Conservation (phyloP, 2,329 filamentous ascomycete genomes). For the Venturia oleaginea region DNA sequence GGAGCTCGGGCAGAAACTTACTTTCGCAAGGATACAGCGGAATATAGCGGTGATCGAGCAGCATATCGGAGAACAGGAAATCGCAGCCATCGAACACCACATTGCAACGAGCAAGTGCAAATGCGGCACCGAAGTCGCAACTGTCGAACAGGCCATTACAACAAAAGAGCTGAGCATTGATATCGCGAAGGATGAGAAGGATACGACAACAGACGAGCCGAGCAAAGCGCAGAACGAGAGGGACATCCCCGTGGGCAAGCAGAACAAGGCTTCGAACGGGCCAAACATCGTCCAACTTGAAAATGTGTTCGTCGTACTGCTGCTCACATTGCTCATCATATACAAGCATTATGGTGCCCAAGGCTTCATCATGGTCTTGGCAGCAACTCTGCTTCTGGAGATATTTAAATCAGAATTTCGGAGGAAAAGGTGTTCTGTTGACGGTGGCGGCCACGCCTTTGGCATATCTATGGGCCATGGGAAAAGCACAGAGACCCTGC, state of each 20-base stretch:
- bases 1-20: not conserved
- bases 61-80: not conserved
- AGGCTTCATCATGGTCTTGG: not conserved
- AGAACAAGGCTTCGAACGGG: too few species aligned
- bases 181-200: too few species aligned
- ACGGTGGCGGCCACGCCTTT: too few species aligned
- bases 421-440: not conserved
- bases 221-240: too few species aligned
- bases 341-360: not conserved
- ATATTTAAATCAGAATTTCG: not conserved
- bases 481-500: too few species aligned
- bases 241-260: too few species aligned
- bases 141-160: not conserved
- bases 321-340: too few species aligned
- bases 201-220: too few species aligned
- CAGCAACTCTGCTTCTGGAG: not conserved
- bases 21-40: not conserved
- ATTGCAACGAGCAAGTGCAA: not conserved
- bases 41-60: not conserved
- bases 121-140: not conserved
- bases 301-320: too few species aligned
- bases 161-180: not conserved
- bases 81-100: not conserved
- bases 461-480: too few species aligned
- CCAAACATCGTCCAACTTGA: too few species aligned